Conservation (phyloP, 2,329 filamentous ascomycete genomes). For the Cercospora sesami region DNA sequence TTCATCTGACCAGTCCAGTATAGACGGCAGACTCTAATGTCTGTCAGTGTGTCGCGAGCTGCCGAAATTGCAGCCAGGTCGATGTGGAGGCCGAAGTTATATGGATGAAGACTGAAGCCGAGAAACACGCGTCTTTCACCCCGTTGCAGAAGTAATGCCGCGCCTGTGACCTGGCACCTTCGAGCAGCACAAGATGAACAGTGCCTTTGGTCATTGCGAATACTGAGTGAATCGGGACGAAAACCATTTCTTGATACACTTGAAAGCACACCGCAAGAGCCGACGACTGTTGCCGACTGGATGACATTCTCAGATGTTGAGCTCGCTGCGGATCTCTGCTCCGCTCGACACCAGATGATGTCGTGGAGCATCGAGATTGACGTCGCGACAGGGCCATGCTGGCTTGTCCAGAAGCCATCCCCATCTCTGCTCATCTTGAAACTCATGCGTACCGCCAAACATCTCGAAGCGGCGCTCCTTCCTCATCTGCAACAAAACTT, state of each 20-base stretch:
- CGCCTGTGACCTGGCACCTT: background rate
- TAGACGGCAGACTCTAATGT: background rate
- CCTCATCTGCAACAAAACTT: slow-evolving; percentile 7
- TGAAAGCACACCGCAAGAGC: background rate
- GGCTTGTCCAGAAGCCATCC: background rate
- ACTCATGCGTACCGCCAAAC: background rate
- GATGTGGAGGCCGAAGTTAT: slow-evolving; percentile 4
- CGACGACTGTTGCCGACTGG: background rate
- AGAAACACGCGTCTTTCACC: background rate
- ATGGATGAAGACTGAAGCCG: background rate
- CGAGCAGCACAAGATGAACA: background rate
- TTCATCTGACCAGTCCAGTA: background rate
- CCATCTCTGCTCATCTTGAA: background rate
- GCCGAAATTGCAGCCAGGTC: background rate
- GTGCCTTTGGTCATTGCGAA: background rate
- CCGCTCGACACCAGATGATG: slow-evolving; percentile 3
- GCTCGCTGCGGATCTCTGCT: slow-evolving; percentile 5
- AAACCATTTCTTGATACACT: background rate
- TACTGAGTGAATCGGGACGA: background rate
- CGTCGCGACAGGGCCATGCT: background rate
- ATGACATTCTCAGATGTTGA: background rate
- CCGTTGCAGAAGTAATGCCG: slow-evolving; percentile 9
- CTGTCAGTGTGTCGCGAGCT: background rate
- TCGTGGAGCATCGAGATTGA: slow-evolving; percentile 8
- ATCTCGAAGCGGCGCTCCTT: background rate